Base-by-base conservation (phyloP, 331 rosid species). In the Stylosanthes scabra region DNA sequence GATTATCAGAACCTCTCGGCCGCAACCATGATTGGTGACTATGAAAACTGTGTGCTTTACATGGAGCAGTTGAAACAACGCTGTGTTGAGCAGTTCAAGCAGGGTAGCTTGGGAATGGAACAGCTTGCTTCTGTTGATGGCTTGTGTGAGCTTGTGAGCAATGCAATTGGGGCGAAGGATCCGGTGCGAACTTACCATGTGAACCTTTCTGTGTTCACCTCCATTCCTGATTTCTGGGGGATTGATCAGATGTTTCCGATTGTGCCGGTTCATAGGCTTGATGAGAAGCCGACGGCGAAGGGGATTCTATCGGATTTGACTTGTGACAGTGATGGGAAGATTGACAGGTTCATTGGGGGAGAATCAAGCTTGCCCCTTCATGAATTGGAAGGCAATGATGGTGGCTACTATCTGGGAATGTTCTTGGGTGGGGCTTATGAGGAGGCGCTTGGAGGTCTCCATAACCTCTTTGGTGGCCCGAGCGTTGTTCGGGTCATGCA, bases 381-480 rank as follows among this genome's bases (percentile, higher is more conserved):
- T 56, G 99, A 92, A 50, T 2, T 95, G 80, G 91, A 52, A 8
- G 58, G 81, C 64, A 97, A 83, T 3, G 77, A 84, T 13, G 80
- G 78, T 57, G 71, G 73, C 63, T 95, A 95, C 88, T 95, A 87
- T 66, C 66, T 95, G 70, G 99, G 99, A 74, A 95, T 95, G 99
- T 95, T 95, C 85, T 81, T 95, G 85, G 99, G 97, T 8, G 99
- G 99, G 87, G 97, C 99, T 69, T 95, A 95, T 64, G 91, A 95
- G 97, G 99, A 95, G 93, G 99, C 99, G 16, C 96, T 95, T 20
- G 99, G 99, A 5, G 99, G 99, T 39, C 37, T 92, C 70, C 99
- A 95, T 81, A 95, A 95, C 86, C 86, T 95, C 74, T 95, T 95
- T 28, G 96, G 93, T 61, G 92, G 93, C 68, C 99, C 99, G 49